Evolutionary conservation across 1,139 yeast species (phyloP).

Genomic region (Pichia sp.): DNA sequence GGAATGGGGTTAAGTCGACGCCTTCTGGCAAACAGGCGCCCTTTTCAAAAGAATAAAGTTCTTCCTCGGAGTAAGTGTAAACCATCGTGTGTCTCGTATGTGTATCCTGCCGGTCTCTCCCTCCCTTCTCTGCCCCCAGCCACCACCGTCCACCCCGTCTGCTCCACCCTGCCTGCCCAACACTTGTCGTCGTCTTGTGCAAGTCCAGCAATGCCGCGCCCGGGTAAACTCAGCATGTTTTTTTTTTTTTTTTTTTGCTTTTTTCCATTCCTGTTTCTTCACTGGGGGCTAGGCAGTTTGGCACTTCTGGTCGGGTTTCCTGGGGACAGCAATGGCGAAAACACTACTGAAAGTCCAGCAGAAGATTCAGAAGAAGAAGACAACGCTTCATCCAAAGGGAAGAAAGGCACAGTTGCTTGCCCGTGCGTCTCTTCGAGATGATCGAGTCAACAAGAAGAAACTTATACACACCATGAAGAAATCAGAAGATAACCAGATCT

Average conservation of each 20-base stretch:
- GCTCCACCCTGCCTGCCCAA: too few relatives aligned
- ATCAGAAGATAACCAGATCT: slow-evolving; percentile 50
- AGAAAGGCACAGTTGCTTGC: slow-evolving; percentile 79
- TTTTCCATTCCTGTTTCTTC: background rate
- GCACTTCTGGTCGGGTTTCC: too few relatives aligned
- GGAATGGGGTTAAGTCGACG: slow-evolving; percentile 58
- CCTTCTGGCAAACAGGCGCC: slow-evolving; percentile 56
- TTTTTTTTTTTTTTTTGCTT: slow-evolving; percentile 1
- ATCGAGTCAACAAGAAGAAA: slow-evolving; percentile 57
- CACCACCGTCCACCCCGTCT: too few relatives aligned
- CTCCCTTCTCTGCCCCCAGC: background rate
- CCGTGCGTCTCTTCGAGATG: slow-evolving; percentile 80
- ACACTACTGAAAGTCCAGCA: slow-evolving; percentile 68
- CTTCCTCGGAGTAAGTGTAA: slow-evolving; percentile 55
- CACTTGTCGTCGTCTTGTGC: too few relatives aligned
- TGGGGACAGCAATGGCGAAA: slow-evolving; percentile 33
- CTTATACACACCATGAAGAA: slow-evolving; percentile 51
- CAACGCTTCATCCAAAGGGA: slow-evolving; percentile 77
- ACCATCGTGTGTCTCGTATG: slow-evolving; percentile 6
- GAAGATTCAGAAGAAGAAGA: slow-evolving; percentile 50
- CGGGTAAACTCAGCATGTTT: too few relatives aligned
- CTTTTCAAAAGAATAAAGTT: slow-evolving; percentile 52
- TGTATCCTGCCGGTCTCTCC: background rate
- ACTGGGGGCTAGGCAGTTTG: background rate
- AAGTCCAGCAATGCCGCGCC: too few relatives aligned